Evolutionary conservation across 78 protist species (phyloP), one percentile per base, ranked within the genome.

Genomic region (Tieghemostelium lacteum): DNA sequence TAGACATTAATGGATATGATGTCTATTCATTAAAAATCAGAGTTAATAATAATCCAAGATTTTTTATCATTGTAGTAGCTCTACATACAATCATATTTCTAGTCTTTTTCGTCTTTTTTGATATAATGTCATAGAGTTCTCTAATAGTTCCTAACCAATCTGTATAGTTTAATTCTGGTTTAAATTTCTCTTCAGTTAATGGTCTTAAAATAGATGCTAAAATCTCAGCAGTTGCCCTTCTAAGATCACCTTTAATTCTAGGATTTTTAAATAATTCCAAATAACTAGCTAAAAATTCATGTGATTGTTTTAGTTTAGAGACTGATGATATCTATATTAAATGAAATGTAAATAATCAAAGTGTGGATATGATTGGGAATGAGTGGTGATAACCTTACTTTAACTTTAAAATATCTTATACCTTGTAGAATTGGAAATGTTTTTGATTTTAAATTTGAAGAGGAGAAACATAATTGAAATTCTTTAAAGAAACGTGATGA

Each of bases 1-100:
- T 83, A 69, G 91, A 69, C 33, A 83, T 49, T 69, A 83, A 69
- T 83, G 91, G 91, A 42, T 34, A 83, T 70, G 91, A 83, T 83
- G 91, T 83, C 91, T 83, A 60, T 5, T 14, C 12, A 29, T 14
- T 20, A 29, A 22, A 72, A 70, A 52, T 22, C 4, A 22, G 42
- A 55, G 24, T 3, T 22, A 8, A 65, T 22, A 39, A 3, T 29
- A 58, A 58, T 58, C 0, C 16, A 7, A n/a, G n/a, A 10, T 58
- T 4, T 4, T 57, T 20, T 57, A 57, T 57, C 7, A 57, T 57
- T 20, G 7, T 57, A 57, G 31, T 57, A 19, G 33, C 19, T 31
- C 17, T 64, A 80, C 89, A 28, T 80, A 80, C 89, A 3, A 69
- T 14, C 5, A 69, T 49, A 67, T 80, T 77, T 45, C 69, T 80